Percentiles rank a stretch among this genome's conserved stretches.
These are phyloP conservation scores for Syzygium aromaticum DNA, from an alignment of 345 rosid species.

Conservation along the genomic window DNA sequence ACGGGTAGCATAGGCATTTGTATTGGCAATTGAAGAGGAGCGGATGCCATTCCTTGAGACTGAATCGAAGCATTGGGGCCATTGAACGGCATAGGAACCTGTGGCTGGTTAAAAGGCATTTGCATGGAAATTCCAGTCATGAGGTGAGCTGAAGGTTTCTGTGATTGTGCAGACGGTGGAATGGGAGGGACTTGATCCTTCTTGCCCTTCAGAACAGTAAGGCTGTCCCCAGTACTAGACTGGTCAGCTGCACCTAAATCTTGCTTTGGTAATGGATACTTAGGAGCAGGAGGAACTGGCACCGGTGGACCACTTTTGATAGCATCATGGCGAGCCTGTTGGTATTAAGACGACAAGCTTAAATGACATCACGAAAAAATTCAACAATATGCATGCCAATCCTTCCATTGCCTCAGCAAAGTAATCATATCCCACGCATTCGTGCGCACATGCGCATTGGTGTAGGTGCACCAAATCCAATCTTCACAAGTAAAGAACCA, in stretches of 20 bases:
- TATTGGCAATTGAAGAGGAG: slow-evolving; percentile 68
- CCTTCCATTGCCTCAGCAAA: not conserved
- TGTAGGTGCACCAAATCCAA: not conserved
- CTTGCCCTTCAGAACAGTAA: slow-evolving; percentile 31
- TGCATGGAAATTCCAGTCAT: slow-evolving; percentile 60
- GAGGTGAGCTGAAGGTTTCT: slow-evolving; percentile 42
- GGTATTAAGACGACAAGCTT: slow-evolving; percentile 2
- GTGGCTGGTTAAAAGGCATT: slow-evolving; percentile 63
- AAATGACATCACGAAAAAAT: not conserved
- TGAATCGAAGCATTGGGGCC: slow-evolving; percentile 67
- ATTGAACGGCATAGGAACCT: slow-evolving; percentile 57
- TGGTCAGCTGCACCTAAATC: slow-evolving; percentile 36
- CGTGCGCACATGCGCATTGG: not conserved
- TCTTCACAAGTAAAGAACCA: not conserved
- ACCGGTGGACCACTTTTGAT: slow-evolving; percentile 36
- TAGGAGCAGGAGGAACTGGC: slow-evolving; percentile 46
- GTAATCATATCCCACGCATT: not conserved
- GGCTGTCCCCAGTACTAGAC: slow-evolving; percentile 31
- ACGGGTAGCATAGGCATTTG: slow-evolving; percentile 57
- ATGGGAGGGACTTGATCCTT: slow-evolving; percentile 50
- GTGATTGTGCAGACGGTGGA: slow-evolving; percentile 36
- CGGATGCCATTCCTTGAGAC: slow-evolving; percentile 50
- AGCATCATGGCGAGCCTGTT: slow-evolving; percentile 70
- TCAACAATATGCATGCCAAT: not conserved
- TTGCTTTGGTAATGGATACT: slow-evolving; percentile 40